Percentiles rank a stretch among this genome's conserved stretches.
Evolutionary conservation across 495 filamentous ascomycete species (phyloP).

Genomic region (Talaromyces wortmannii): DNA sequence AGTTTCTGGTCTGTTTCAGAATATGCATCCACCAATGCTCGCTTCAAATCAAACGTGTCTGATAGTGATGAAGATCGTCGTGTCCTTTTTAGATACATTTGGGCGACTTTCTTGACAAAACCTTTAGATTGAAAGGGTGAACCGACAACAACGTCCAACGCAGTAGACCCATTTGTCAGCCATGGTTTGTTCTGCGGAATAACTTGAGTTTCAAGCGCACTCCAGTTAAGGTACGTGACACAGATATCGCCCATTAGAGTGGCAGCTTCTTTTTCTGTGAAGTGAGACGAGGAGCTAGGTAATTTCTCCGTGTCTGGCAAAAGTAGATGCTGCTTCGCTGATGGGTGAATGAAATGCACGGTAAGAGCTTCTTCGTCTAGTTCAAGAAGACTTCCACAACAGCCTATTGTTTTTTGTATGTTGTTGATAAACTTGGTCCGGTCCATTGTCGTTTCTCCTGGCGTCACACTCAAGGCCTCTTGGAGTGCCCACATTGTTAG

Average conservation of each 20-base stretch:
- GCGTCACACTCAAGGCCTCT: constrained; percentile 33
- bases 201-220: neutral
- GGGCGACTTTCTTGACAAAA: neutral
- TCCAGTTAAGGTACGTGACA: constrained; percentile 34
- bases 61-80: neutral
- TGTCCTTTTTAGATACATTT: neutral
- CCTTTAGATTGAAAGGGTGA: neutral
- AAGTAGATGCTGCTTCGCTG: constrained; percentile 35
- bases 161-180: neutral
- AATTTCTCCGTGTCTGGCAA: neutral
- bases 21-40: neutral
- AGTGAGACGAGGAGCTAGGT: neutral
- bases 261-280: constrained; percentile 15
- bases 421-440: constrained; percentile 23
- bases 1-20: neutral
- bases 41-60: neutral
- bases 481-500: constrained; percentile 32
- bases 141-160: neutral
- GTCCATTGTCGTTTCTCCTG: constrained; percentile 26
- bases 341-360: constrained; percentile 35
- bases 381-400: constrained; percentile 33
- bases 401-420: constrained; percentile 21
- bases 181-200: neutral
- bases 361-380: constrained; percentile 37
- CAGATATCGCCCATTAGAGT: constrained; percentile 24